These are phyloP conservation scores for Cantharellus cinnabarinus DNA, from an alignment of 768 basidiomycete genomes.

Conservation along the genomic window DNA sequence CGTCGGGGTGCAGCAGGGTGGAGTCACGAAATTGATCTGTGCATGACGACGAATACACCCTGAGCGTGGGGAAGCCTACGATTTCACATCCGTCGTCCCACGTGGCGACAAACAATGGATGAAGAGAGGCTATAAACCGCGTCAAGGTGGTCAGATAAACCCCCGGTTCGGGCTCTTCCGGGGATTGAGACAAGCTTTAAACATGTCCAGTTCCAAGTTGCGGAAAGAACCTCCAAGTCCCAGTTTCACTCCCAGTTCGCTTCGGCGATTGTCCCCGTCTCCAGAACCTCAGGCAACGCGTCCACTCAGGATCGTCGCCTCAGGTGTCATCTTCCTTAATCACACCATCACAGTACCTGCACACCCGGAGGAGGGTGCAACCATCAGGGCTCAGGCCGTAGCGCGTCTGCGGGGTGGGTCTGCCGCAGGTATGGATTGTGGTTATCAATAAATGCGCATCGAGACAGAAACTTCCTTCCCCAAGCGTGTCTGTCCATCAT, in stretches of 20 bases:
- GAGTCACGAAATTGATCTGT: too few species aligned
- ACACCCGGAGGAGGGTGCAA: slow-evolving; percentile 17
- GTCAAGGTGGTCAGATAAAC: too few species aligned
- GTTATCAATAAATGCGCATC: too few species aligned
- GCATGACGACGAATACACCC: too few species aligned
- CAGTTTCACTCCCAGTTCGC: not conserved
- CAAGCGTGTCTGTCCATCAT: slow-evolving; percentile 41
- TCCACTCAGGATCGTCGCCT: slow-evolving; percentile 31
- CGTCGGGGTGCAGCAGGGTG: too few species aligned
- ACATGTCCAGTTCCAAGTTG: not conserved
- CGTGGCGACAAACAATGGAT: too few species aligned
- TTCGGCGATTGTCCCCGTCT: not conserved
- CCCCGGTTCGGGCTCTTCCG: too few species aligned
- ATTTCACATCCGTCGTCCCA: too few species aligned
- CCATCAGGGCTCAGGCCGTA: slow-evolving; percentile 52
- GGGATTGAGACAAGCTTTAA: not conserved
- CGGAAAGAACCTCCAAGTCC: not conserved
- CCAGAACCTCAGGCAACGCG: not conserved
- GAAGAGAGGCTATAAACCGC: too few species aligned
- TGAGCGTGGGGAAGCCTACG: too few species aligned
- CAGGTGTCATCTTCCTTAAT: slow-evolving; percentile 63
- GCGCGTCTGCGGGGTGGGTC: slow-evolving; percentile 48
- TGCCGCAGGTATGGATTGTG: slow-evolving; percentile 21
- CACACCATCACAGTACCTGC: slow-evolving; percentile 43
- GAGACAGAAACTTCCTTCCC: too few species aligned